Evolutionary conservation across 306 rosid species (phyloP).

Genomic region (Casuarina cunninghamiana): DNA sequence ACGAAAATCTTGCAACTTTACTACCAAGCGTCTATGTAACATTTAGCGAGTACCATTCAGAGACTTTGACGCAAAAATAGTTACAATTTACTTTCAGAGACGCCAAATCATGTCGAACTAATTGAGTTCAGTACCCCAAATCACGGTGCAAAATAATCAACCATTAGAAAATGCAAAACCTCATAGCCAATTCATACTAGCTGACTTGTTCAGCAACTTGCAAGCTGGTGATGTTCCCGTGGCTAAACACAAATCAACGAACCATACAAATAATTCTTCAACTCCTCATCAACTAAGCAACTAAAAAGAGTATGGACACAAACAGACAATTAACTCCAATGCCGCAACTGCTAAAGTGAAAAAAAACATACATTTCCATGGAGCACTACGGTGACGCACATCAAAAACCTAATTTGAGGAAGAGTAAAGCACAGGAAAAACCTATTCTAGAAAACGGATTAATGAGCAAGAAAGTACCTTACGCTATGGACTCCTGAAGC

Average conservation of each 20-base stretch:
- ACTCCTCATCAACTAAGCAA: background rate
- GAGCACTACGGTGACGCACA: background rate
- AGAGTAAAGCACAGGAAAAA: background rate
- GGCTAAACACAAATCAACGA: background rate
- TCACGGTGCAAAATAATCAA: no score
- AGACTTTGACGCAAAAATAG: background rate
- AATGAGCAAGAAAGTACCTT: conserved; percentile 11
- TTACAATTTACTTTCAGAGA: background rate
- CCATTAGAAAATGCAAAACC: no score
- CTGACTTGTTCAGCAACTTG: background rate
- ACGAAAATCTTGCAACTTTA: background rate
- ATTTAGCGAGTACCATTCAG: background rate
- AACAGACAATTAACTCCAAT: background rate
- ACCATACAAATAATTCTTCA: background rate
- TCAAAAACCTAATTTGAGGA: background rate
- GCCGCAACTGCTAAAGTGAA: background rate
- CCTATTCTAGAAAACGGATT: background rate
- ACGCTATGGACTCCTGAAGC: conserved; percentile 5
- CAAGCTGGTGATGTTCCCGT: background rate
- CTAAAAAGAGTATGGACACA: background rate
- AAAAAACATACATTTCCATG: background rate
- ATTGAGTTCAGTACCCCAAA: background rate
- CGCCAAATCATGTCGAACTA: background rate
- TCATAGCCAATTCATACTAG: background rate
- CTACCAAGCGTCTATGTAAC: background rate